phyloP scores from a whole-genome alignment of 805 yeast species.

The Maudiozyma serrabonitensis region DNA sequence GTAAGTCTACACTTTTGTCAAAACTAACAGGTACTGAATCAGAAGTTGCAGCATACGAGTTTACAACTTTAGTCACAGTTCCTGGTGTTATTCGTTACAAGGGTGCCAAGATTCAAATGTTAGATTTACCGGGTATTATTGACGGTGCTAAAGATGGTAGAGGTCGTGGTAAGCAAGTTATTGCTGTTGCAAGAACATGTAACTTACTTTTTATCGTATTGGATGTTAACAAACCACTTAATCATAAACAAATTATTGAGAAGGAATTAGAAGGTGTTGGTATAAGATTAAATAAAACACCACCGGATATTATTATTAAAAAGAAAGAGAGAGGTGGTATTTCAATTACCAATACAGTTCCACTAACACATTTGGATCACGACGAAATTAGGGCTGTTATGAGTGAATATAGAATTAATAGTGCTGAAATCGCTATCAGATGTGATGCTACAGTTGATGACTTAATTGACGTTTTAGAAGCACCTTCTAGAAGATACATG shows the following conservation, averaged over 20 bases:
- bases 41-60: slow-evolving; percentile 97
- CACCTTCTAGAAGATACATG: slow-evolving; percentile 80
- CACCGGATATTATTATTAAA: slow-evolving; percentile 86
- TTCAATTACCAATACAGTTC: slow-evolving; percentile 86
- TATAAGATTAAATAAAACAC: slow-evolving; percentile 79
- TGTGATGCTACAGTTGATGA: slow-evolving; percentile 98
- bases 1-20: slow-evolving; percentile 71
- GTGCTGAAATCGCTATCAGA: slow-evolving; percentile 92
- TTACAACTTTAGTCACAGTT: slow-evolving; percentile 93
- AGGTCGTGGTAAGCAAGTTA: slow-evolving; percentile 92
- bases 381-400: slow-evolving; percentile 95
- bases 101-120: slow-evolving; percentile 96
- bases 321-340: slow-evolving; percentile 96
- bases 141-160: slow-evolving; percentile 89
- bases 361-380: slow-evolving; percentile 79
- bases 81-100: slow-evolving; percentile 94
- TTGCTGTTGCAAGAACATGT: slow-evolving; percentile 98
- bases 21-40: slow-evolving; percentile 92
- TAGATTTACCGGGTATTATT: slow-evolving; percentile 82
- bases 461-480: slow-evolving; percentile 87
- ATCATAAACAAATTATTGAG: slow-evolving; percentile 89
- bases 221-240: slow-evolving; percentile 93
- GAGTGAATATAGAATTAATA: slow-evolving; percentile 88
- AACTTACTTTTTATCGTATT: slow-evolving; percentile 85
- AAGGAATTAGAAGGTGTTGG: slow-evolving; percentile 96